These are phyloP conservation scores for Xylaria sp. DNA, from an alignment of 2,329 filamentous ascomycete genomes.

Conservation along the genomic window DNA sequence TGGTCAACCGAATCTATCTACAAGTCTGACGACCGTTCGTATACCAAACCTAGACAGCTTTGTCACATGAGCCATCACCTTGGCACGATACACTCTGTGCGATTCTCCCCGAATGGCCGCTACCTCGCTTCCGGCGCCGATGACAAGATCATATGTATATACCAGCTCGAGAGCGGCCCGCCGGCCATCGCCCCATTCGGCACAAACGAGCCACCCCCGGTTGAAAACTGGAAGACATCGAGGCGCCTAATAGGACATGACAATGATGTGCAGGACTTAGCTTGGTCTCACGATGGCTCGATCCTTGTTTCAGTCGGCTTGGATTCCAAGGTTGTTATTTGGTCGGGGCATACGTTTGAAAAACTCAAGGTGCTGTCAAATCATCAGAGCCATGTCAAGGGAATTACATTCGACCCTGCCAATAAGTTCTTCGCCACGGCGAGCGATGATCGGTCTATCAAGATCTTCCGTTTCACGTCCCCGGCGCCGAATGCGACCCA, in stretches of 20 bases:
- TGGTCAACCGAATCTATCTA: conserved; percentile 97
- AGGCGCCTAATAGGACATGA: conserved; percentile 94
- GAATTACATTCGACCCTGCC: conserved; percentile 96
- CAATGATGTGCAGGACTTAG: conserved; percentile 97
- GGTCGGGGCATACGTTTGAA: conserved; percentile 97
- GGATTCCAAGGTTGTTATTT: conserved; percentile 97
- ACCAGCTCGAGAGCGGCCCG: conserved; percentile 82
- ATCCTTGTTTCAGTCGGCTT: conserved; percentile 94
- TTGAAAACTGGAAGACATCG: conserved; percentile 98
- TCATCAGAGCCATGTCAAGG: conserved; percentile 97
- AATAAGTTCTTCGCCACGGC: conserved; percentile 99
- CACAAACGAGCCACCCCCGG: conserved; percentile 84
- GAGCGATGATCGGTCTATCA: conserved; percentile 94
- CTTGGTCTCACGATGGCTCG: conserved; percentile 95
- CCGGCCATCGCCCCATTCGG: conserved; percentile 75
- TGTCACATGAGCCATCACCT: conserved; percentile 99
- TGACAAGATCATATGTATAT: conserved; percentile 98
- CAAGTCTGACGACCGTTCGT: conserved; percentile 72
- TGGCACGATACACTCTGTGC: conserved; percentile 93
- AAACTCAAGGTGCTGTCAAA: conserved; percentile 92
- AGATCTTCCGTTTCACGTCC: conserved; percentile 92
- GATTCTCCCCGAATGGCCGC: conserved; percentile 92
- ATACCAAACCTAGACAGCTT: conserved; percentile 83
- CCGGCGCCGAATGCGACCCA: conserved; percentile 88
- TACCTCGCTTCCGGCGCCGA: conserved; percentile 97